A percentile compares a stretch with the other conserved stretches of the same genome.
phyloP scores from a whole-genome alignment of 495 filamentous ascomycete species.

The Penicillium ochrochloron region DNA sequence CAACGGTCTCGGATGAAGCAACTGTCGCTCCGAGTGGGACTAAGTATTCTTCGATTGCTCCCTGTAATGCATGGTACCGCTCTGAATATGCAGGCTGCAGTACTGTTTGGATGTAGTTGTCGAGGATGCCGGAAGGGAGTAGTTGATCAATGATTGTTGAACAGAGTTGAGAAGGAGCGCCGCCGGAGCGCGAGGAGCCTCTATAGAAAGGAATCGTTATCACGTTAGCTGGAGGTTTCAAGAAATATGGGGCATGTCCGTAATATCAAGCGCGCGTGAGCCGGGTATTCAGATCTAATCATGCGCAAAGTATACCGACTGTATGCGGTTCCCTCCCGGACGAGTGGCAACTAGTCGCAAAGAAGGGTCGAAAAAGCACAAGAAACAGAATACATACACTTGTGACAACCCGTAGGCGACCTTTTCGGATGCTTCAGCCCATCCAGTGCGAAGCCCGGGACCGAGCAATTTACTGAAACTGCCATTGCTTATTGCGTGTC shows the following conservation, averaged over 20 bases:
- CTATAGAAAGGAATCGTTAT: conserved; percentile 37
- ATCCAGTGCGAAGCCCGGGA: conserved; percentile 79
- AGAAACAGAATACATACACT: conserved; percentile 49
- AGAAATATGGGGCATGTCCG: not conserved
- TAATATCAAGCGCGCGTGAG: not conserved
- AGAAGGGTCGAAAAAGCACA: not conserved
- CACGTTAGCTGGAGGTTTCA: conserved; percentile 7
- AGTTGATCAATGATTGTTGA: conserved; percentile 68
- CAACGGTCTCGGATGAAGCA: conserved; percentile 37
- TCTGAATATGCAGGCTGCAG: conserved; percentile 58
- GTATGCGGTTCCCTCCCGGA: not conserved
- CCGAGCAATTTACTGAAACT: conserved; percentile 85
- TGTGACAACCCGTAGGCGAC: conserved; percentile 70
- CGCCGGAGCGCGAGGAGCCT: conserved; percentile 72
- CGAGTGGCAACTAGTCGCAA: not conserved
- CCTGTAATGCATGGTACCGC: conserved; percentile 58
- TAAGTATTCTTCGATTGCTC: conserved; percentile 59
- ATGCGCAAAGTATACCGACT: not conserved
- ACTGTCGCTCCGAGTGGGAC: conserved; percentile 61
- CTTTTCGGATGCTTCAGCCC: conserved; percentile 74
- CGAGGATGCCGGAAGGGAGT: conserved; percentile 54
- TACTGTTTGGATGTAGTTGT: conserved; percentile 53
- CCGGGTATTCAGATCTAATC: too few species aligned
- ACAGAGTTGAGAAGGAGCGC: conserved; percentile 72
- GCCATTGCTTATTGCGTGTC: conserved; percentile 79